These are phyloP conservation scores for Zoysia pacifica DNA, from an alignment of 176 grass and related monocot species.

Conservation along the genomic window DNA sequence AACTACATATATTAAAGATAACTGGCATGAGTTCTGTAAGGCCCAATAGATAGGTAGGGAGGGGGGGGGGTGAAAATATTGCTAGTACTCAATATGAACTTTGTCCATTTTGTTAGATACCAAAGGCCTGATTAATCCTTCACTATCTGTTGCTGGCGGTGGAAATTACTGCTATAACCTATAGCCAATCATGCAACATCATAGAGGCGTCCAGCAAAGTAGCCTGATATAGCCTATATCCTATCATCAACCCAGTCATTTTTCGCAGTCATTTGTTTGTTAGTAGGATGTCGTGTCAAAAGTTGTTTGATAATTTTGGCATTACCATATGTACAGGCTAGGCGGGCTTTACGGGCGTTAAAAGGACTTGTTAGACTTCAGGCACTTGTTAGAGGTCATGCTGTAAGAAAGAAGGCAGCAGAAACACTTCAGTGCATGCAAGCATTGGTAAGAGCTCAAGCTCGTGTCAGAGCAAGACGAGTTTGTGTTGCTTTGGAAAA, in stretches of 20 bases:
- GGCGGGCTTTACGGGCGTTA: constrained; percentile 82
- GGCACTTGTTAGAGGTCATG: constrained; percentile 92
- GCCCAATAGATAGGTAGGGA: background rate
- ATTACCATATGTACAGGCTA: constrained; percentile 61
- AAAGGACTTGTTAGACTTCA: constrained; percentile 96
- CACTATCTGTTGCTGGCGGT: constrained; percentile 7
- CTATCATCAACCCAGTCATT: background rate
- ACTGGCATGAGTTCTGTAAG: background rate
- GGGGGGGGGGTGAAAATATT: background rate
- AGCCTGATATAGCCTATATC: too few relatives aligned
- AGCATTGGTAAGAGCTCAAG: constrained; percentile 90
- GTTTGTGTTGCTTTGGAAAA: constrained; percentile 88
- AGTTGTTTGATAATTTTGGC: constrained; percentile 12
- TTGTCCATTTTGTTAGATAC: background rate
- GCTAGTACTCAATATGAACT: background rate
- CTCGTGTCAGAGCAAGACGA: constrained; percentile 90
- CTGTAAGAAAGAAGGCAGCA: constrained; percentile 96
- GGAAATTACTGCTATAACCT: background rate
- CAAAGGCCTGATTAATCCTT: constrained; percentile 11
- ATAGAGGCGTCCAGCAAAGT: background rate
- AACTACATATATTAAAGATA: background rate
- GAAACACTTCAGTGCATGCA: constrained; percentile 99
- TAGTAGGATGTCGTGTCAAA: background rate
- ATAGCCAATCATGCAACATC: background rate
- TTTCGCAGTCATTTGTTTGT: constrained; percentile 11